These are phyloP conservation scores for Rhododendron vialii DNA, from an alignment of 148 eudicot species.

Conservation along the genomic window DNA sequence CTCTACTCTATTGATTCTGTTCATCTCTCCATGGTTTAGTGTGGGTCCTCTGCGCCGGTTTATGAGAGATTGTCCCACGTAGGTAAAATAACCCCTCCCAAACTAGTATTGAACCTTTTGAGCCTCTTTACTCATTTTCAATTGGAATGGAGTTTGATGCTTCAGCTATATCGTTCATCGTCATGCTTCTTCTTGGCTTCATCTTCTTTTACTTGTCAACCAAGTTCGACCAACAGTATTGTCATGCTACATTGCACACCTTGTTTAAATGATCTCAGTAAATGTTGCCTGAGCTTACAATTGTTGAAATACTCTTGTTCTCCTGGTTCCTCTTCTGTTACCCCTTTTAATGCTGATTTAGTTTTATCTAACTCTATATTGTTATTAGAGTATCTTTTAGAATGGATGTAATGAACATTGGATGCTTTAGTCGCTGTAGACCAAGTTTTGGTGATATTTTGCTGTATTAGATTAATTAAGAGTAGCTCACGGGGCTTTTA, in stretches of 20 bases:
- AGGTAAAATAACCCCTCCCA: not conserved
- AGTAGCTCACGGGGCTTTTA: not conserved
- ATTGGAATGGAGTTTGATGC: not conserved
- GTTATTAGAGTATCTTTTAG: not conserved
- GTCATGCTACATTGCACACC: not conserved
- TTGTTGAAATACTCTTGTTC: not conserved
- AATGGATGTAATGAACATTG: not conserved
- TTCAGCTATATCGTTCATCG: not conserved
- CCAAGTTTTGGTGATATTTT: not conserved
- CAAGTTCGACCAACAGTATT: not conserved
- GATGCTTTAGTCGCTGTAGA: not conserved
- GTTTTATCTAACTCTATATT: not conserved
- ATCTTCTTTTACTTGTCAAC: constrained; percentile 1
- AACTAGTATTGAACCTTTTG: not conserved
- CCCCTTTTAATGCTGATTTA: not conserved
- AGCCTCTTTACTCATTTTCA: not conserved
- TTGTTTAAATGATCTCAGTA: not conserved
- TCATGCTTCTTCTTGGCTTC: not conserved
- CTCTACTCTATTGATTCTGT: not conserved
- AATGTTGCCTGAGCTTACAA: not conserved
- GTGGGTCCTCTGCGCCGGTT: not conserved
- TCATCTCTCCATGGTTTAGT: not conserved
- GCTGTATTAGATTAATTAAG: not conserved
- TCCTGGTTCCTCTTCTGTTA: not conserved
- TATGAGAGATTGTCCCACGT: not conserved